Base-by-base conservation (phyloP, 257 asterid species). In the Cynanchum wilfordii region DNA sequence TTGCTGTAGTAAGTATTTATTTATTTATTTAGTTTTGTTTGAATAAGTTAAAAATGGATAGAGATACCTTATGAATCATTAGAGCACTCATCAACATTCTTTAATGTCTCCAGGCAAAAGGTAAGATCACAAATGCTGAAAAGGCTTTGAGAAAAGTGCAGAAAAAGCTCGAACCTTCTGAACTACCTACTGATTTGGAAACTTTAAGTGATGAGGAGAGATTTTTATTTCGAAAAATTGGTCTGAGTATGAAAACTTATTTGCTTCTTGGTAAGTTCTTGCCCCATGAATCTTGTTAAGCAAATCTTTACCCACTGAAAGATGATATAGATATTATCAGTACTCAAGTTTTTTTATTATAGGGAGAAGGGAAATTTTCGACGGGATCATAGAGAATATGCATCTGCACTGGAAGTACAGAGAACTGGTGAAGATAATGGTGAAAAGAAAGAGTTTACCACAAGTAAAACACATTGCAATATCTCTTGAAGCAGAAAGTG, bases 381-480 rank as follows among this genome's bases (percentile, higher is more conserved):
- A 85, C 74, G 99, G 99, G 20, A 89, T 89, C 50, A 86, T 91
- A n/a, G 97, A 94, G 77, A 94, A 94, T 79, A 89, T 94, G 88
- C 99, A 94, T 82, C 82, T 89, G 65, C 98, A 94, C 74, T 94
- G 98, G 98, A 94, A 89, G 82, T 87, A 86, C 76, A 82, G 97
- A 62, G 99, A 94, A 84, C 83, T 94, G 79, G 99, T 94, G 69
- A 94, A 91, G 77, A 85, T 94, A 47, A 58, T 89, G 24, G 95
- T 87, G 15, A 85, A 94, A 67, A 71, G 91, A 42, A 91, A 87
- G 80, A 84, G 83, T 33, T 69, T 80, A 72, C 70, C 93, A 22
- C 97, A 85, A 77, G 96, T 91, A 47, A 88, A 80, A 85, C 97
- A 94, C 78, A 80, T 89, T 75, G 97, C 99, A 15, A 67, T 91